Conservation (phyloP, 2,329 filamentous ascomycete species). For the Stagonosporopsis chrysanthemi region DNA sequence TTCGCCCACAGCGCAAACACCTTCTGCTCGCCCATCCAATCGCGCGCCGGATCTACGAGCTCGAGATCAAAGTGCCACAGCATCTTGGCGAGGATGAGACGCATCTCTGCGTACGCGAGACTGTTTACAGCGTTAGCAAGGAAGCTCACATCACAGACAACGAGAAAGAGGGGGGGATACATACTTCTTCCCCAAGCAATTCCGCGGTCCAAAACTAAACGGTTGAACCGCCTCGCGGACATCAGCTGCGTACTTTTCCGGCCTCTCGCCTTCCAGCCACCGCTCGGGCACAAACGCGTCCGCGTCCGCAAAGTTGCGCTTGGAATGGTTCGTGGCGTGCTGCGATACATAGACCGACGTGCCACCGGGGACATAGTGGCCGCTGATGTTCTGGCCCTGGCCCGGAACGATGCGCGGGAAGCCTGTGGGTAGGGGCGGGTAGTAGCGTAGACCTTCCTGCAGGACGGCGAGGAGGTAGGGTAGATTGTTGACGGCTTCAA, state of each 20-base stretch:
- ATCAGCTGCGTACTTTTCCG: slow-evolving; percentile 37
- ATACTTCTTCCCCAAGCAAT: slow-evolving; percentile 46
- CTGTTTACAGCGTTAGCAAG: slow-evolving; percentile 17
- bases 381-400: slow-evolving; percentile 35
- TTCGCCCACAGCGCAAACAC: slow-evolving; percentile 48
- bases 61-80: slow-evolving; percentile 37
- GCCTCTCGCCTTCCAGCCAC: slow-evolving; percentile 47
- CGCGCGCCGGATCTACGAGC: slow-evolving; percentile 28
- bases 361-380: slow-evolving; percentile 38
- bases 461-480: slow-evolving; percentile 41
- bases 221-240: slow-evolving; percentile 40
- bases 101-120: slow-evolving; percentile 40
- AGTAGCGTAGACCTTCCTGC: slow-evolving; percentile 37
- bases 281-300: slow-evolving; percentile 42
- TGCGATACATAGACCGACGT: slow-evolving; percentile 39
- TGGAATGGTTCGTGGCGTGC: slow-evolving; percentile 42
- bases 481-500: slow-evolving; percentile 35
- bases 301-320: slow-evolving; percentile 37
- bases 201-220: slow-evolving; percentile 39
- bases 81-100: slow-evolving; percentile 36
- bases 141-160: neutral
- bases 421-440: slow-evolving; percentile 41
- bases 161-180: slow-evolving; percentile 13
- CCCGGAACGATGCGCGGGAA: slow-evolving; percentile 38
- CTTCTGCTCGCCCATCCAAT: slow-evolving; percentile 51